These are phyloP conservation scores for Rachicladosporium sp. DNA, from an alignment of 2,329 filamentous ascomycete genomes.

Conservation along the genomic window DNA sequence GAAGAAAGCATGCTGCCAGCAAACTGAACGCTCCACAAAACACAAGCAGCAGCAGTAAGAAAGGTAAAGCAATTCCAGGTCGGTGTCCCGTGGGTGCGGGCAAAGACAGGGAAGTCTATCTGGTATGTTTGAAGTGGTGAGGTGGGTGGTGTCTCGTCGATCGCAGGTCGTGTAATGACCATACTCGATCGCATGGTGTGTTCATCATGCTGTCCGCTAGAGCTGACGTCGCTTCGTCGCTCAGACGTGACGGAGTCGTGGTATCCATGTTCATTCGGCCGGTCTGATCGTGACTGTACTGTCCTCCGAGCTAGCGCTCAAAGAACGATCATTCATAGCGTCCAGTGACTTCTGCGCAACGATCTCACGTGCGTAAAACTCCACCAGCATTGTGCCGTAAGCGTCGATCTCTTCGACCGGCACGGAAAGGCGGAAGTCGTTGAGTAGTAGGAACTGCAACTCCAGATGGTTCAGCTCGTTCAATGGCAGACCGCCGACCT, in stretches of 20 bases:
- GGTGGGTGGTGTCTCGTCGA: not conserved
- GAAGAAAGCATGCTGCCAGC: no score
- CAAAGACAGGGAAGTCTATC: no score
- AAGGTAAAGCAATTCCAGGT: no score
- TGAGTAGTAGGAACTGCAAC: conserved; percentile 85
- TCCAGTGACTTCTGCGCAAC: conserved; percentile 46
- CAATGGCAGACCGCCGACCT: conserved; percentile 90
- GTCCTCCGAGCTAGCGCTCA: conserved; percentile 21
- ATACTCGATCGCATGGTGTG: no score
- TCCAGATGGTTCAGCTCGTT: conserved; percentile 92
- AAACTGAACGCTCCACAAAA: not conserved
- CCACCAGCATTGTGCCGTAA: conserved; percentile 95
- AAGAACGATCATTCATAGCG: conserved; percentile 15
- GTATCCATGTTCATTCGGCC: conserved; percentile 1
- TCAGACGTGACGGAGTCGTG: no score
- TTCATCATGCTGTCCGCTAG: no score
- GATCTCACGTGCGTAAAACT: conserved; percentile 91
- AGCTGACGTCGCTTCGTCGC: no score
- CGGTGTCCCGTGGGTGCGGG: no score
- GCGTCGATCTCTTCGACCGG: conserved; percentile 92
- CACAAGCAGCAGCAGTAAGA: not conserved
- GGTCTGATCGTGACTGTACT: conserved; percentile 20
- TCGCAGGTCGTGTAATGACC: no score
- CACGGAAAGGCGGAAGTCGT: conserved; percentile 88
- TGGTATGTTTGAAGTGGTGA: not conserved